These are phyloP conservation scores for Phellinidium pouzarii DNA, from an alignment of 1,284 basidiomycete genomes.

Conservation along the genomic window DNA sequence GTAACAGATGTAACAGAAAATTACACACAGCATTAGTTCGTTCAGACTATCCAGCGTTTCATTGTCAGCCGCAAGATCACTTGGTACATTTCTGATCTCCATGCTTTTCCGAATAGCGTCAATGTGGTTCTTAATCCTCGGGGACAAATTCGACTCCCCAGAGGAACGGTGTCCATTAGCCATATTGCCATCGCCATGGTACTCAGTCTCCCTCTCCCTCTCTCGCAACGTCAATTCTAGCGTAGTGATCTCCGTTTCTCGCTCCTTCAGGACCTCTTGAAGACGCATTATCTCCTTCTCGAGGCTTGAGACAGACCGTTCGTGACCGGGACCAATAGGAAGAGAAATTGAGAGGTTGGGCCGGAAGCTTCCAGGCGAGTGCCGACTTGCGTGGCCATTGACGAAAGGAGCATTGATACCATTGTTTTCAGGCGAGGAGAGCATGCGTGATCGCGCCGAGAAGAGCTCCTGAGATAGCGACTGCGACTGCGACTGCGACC, in stretches of 20 bases:
- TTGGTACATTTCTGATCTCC: constrained; percentile 34
- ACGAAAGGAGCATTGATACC: constrained; percentile 47
- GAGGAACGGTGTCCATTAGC: constrained; percentile 26
- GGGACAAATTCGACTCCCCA: constrained; percentile 41
- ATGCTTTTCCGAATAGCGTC: constrained; percentile 62
- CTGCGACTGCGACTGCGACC: constrained; percentile 82
- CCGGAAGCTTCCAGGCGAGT: constrained; percentile 30
- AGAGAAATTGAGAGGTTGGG: constrained; percentile 59
- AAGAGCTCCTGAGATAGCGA: constrained; percentile 95
- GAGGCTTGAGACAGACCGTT: constrained; percentile 74
- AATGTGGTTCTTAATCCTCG: constrained; percentile 63
- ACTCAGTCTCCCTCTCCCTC: constrained; percentile 29
- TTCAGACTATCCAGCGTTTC: constrained; percentile 71
- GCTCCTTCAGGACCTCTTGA: constrained; percentile 81
- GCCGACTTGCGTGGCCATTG: constrained; percentile 31
- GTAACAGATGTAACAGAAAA: constrained; percentile 15
- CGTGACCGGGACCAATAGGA: constrained; percentile 39
- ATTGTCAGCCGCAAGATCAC: constrained; percentile 43
- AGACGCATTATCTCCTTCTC: constrained; percentile 90
- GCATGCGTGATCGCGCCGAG: constrained; percentile 78
- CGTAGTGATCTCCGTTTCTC: constrained; percentile 77
- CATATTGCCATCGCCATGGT: constrained; percentile 22
- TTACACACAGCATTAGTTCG: constrained; percentile 76
- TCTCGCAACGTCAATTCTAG: constrained; percentile 67
- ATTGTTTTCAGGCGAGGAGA: constrained; percentile 58